Evolutionary conservation across 2,329 filamentous ascomycete species (phyloP).

Genomic region (Diaporthe vexans): DNA sequence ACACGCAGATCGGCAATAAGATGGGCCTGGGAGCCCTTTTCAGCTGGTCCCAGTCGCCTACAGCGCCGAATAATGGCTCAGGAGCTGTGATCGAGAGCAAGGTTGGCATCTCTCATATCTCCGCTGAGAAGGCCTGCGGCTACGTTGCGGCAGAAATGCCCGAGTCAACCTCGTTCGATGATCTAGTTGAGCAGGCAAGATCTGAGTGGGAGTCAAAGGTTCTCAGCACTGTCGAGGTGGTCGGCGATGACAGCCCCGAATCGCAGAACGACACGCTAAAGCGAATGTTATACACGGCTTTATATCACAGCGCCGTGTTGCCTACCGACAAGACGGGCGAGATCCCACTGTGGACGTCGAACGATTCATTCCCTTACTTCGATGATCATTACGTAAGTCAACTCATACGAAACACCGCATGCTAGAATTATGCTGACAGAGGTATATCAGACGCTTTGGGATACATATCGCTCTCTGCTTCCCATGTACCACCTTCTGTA

Average conservation of each 20-base stretch:
- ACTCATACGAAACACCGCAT: background rate
- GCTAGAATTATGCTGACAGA: background rate
- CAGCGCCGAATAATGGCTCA: background rate
- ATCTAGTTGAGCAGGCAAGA: constrained; percentile 31
- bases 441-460: constrained; percentile 46
- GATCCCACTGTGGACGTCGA: constrained; percentile 63
- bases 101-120: constrained; percentile 29
- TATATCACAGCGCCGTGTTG: constrained; percentile 69
- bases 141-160: constrained; percentile 30
- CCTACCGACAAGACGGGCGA: constrained; percentile 68
- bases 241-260: constrained; percentile 11
- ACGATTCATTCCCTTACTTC: constrained; percentile 53
- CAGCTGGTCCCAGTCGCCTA: constrained; percentile 20
- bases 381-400: constrained; percentile 48
- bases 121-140: constrained; percentile 27
- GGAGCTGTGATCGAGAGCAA: constrained; percentile 31
- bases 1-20: constrained; percentile 28
- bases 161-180: constrained; percentile 18
- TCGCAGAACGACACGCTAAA: constrained; percentile 32
- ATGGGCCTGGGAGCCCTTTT: constrained; percentile 34
- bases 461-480: constrained; percentile 47
- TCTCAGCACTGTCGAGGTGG: constrained; percentile 32
- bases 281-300: constrained; percentile 62
- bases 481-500: constrained; percentile 61
- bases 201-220: constrained; percentile 34